Evolutionary conservation across 768 basidiomycete species (phyloP), one percentile per base, ranked within the genome.

Genomic region (Russula abietina): DNA sequence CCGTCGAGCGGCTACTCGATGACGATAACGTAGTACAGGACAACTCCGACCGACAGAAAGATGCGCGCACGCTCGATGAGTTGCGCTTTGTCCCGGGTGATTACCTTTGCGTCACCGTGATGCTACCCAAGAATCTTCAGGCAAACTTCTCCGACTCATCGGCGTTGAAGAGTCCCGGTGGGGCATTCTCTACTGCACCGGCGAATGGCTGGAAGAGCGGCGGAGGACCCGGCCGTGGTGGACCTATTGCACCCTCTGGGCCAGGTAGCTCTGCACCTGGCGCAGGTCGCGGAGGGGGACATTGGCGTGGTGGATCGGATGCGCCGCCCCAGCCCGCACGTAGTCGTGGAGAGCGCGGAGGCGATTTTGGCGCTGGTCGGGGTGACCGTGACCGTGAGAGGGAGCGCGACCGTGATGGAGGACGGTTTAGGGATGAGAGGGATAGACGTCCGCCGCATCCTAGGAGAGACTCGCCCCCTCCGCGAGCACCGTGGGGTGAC

Each of bases 61-160:
- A 85, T 55, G 86, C 89, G 66, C 78, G 87, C 32, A 89, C 88
- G 17, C 79, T 93, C 32, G 90, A 91, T 50, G 89, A 91, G 64
- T 76, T 93, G 30, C 79, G 88, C 41, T 89, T 93, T 68, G 80
- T 90, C 0, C 89, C 90, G 0, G 91, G 91, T 19, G 91, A 93
- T 69, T 91, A 84, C 68, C 80, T 93, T 43, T 81, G 84, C 67
- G 78, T 92, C 52, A 79, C 87, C n/a, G 84, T 93, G 28, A 71
- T 87, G 32, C 79, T 92, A 46, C 91, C 91, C 16, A 90, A 89
- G 74, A 82, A 82, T 64, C 75, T 73, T 9, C 70, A 72, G 19
- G 67, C 69, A 12, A 80, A 28, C 52, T 33, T 63, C 9, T 32
- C 81, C 3, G 88, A 88, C 61, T 1, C 57, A 12, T 70, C 79